Evolutionary conservation across 139 green algal genomes (phyloP).

Genomic region (Microglena sp.): DNA sequence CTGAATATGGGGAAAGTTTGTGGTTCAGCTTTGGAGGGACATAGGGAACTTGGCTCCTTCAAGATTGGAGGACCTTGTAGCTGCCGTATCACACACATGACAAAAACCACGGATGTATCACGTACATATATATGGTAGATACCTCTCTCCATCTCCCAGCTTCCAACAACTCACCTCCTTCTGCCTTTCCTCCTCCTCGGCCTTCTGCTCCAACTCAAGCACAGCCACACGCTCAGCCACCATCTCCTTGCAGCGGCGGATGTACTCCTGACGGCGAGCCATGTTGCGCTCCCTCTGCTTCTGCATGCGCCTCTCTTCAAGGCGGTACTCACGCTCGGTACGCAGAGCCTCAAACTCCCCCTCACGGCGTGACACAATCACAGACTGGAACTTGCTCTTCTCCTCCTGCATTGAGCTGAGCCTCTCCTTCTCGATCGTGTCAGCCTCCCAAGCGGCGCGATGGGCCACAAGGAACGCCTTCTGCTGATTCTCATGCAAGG

Average conservation of each 20-base stretch:
- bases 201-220: slow-evolving; percentile 38
- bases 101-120: too few relatives aligned
- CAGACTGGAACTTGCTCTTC: slow-evolving; percentile 26
- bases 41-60: too few relatives aligned
- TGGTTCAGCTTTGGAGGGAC: too few relatives aligned
- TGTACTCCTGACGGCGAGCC: slow-evolving; percentile 61
- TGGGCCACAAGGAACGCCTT: slow-evolving; percentile 33
- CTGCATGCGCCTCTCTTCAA: slow-evolving; percentile 41
- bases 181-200: slow-evolving; percentile 22
- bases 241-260: slow-evolving; percentile 52
- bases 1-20: too few relatives aligned
- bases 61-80: too few relatives aligned
- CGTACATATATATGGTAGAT: too few relatives aligned
- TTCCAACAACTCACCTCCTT: too few relatives aligned
- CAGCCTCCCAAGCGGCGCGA: slow-evolving; percentile 66
- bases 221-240: slow-evolving; percentile 40
- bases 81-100: too few relatives aligned
- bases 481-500: slow-evolving; percentile 36
- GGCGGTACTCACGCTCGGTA: slow-evolving; percentile 34
- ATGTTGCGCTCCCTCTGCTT: slow-evolving; percentile 49
- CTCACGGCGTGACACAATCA: slow-evolving; percentile 63
- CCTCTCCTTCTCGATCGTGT: slow-evolving; percentile 74
- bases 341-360: slow-evolving; percentile 75
- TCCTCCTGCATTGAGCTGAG: slow-evolving; percentile 20
- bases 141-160: too few relatives aligned